Evolutionary conservation across 805 yeast genomes (phyloP), one percentile per base, ranked within the genome.

Genomic region (Kluyveromyces siamensis): DNA sequence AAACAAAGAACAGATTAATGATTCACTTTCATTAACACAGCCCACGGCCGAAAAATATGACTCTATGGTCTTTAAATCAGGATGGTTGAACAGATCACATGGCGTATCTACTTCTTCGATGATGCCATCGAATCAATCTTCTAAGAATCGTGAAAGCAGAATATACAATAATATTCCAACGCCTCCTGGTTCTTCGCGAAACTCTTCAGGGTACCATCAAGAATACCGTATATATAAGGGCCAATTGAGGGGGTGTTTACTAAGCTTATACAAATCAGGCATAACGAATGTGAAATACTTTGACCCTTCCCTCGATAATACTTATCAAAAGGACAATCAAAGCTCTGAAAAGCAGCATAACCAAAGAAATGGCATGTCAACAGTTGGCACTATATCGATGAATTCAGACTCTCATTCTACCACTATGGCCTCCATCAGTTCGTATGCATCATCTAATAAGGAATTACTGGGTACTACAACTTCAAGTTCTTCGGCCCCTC

Each of bases 231-330:
- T 87, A 33, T 78, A 71, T 49, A 72, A 83, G 45, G 88, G 84
- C 0, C 87, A 81, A 57, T 67, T 89, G 49, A 78, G 74, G 56
- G 96, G 96, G 17, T 78, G 89, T 1, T 70, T 72, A 40, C 66
- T 89, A 46, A 71, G 73, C 47, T 63, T 89, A 16, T 85, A 77
- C 69, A 83, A 79, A 61, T 60, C 74, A 80, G 37, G 82, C 75
- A 2, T 64, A 69, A 25, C 79, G 71, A 74, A 69, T 27, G 73
- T 74, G 25, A 72, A 69, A 54, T 58, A 59, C 27, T 73, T 73
- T 54, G 74, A 70, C 51, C 71, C 69, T 14, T 46, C 46, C 33
- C 33, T 54, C 27, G 35, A 47, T 8, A 48, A 48, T 21, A 40
- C 49, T 25, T 45, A 48, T 27, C 40, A 27, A 37, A 41, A 25